Evolutionary conservation across 352 stramenopile genomes (phyloP), one percentile per base, ranked within the genome.

Genomic region (Globisporangium camurandrum): DNA sequence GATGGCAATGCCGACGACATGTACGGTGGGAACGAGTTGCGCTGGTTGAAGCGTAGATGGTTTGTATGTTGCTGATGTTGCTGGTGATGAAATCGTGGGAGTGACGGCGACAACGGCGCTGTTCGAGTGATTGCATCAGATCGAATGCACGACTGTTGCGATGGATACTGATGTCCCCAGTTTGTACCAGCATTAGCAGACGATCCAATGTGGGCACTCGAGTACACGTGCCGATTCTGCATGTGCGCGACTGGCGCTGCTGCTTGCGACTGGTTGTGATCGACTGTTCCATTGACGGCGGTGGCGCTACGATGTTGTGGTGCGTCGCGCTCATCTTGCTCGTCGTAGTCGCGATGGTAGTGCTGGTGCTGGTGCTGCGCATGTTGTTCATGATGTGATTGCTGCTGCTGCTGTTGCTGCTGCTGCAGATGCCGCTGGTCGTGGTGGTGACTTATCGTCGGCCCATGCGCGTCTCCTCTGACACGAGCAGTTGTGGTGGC

Each of bases 181-280:
- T n/a, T n/a, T n/a, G n/a, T n/a, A n/a, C n/a, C n/a, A n/a, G n/a
- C n/a, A n/a, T n/a, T n/a, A 20, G 46, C 46, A 51, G 46, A 51
- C 31, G 46, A 51, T 51, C 46, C 46, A 51, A 4, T 19, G 19
- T 42, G 45, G 45, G 41, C 45, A 42, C 20, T 30, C 10, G 23
- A 34, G 20, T 3, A 23, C 22, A 39, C 27, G 36, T 41, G 36
- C n/a, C n/a, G 36, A 41, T 41, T 41, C 36, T 9, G 17, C 36
- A 19, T 8, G 23, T 41, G 19, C n/a, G 19, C 36, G 17, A 24
- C 36, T 16, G 3, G 30, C 14, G 30, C 30, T n/a, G n/a, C n/a
- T n/a, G n/a, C n/a, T n/a, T n/a, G n/a, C n/a, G n/a, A n/a, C n/a
- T n/a, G n/a, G n/a, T n/a, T n/a, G n/a, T n/a, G n/a, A n/a, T n/a